Percentiles rank a stretch among this genome's conserved stretches.
These are phyloP conservation scores for Fusarium stilboides DNA, from an alignment of 2,329 filamentous ascomycete species.

Conservation along the genomic window DNA sequence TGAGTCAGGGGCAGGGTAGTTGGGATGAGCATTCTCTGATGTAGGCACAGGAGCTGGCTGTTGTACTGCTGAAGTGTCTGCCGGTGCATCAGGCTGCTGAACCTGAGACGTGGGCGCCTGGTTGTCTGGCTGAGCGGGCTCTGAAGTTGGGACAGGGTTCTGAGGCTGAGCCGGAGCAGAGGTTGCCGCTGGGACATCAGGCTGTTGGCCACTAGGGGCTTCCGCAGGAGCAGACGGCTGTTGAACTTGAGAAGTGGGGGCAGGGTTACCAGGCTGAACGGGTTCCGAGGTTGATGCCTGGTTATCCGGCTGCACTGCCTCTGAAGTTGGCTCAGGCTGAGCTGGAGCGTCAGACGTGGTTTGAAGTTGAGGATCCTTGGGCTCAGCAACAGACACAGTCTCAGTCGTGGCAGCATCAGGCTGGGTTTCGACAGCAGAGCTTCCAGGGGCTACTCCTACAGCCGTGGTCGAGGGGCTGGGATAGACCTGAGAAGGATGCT, in stretches of 20 bases:
- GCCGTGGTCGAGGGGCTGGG: constrained; percentile 12
- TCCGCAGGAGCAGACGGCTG: constrained; percentile 26
- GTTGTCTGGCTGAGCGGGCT: constrained; percentile 11
- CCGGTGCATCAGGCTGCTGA: constrained; percentile 9
- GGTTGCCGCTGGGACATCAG: constrained; percentile 11
- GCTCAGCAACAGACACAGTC: constrained; percentile 40
- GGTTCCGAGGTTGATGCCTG: constrained; percentile 21
- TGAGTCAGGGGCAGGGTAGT: constrained; percentile 19
- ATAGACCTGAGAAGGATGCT: constrained; percentile 18
- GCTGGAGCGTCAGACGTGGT: constrained; percentile 25
- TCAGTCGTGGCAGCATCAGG: constrained; percentile 27
- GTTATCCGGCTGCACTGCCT: constrained; percentile 23
- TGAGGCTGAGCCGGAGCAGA: constrained; percentile 13
- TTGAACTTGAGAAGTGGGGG: constrained; percentile 20
- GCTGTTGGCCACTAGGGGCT: constrained; percentile 20
- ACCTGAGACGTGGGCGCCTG: constrained; percentile 5
- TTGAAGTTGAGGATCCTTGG: constrained; percentile 18
- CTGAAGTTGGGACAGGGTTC: constrained; percentile 7
- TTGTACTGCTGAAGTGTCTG: constrained; percentile 19
- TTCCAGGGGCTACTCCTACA: constrained; percentile 6
- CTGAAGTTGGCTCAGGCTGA: constrained; percentile 29
- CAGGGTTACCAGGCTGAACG: constrained; percentile 24
- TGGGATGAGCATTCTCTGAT: constrained; percentile 4
- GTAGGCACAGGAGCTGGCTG: constrained; percentile 26
- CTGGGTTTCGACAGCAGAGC: constrained; percentile 14